These are phyloP conservation scores for Claviceps africana DNA, from an alignment of 2,329 filamentous ascomycete species.

Conservation along the genomic window DNA sequence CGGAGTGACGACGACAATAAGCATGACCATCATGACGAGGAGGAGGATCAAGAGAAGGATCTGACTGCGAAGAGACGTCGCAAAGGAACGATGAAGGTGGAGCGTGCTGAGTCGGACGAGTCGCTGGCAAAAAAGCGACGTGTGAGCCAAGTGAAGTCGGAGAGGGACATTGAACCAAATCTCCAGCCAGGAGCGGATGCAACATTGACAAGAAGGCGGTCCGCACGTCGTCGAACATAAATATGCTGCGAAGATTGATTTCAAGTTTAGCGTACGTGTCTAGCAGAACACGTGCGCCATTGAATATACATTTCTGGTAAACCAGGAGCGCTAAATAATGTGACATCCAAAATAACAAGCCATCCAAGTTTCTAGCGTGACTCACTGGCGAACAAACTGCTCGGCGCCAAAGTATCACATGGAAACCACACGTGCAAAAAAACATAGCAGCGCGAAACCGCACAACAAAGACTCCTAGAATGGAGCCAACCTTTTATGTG, in stretches of 20 bases:
- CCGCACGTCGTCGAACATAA: constrained; percentile 1
- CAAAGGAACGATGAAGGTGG: constrained; percentile 15
- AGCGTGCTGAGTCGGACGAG: constrained; percentile 10
- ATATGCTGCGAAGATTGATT: no score
- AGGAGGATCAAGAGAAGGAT: constrained; percentile 12
- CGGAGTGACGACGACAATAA: not conserved
- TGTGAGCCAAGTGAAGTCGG: constrained; percentile 7
- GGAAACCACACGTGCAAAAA: not conserved
- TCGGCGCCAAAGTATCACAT: no score
- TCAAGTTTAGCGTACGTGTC: not conserved
- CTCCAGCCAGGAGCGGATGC: constrained; percentile 3
- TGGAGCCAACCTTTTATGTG: not conserved
- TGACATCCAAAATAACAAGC: not conserved
- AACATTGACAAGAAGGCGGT: constrained; percentile 10
- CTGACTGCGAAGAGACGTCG: constrained; percentile 11
- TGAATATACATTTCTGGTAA: not conserved
- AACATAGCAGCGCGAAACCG: not conserved
- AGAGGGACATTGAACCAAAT: constrained; percentile 9
- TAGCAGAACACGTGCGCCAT: not conserved
- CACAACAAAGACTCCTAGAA: not conserved
- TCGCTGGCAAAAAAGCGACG: constrained; percentile 16
- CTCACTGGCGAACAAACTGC: no score
- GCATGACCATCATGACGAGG: not conserved
- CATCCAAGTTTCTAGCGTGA: not conserved
- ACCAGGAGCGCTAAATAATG: not conserved